These are phyloP conservation scores for Scutellaria galericulata DNA, from an alignment of 257 asterid species.

Conservation along the genomic window DNA sequence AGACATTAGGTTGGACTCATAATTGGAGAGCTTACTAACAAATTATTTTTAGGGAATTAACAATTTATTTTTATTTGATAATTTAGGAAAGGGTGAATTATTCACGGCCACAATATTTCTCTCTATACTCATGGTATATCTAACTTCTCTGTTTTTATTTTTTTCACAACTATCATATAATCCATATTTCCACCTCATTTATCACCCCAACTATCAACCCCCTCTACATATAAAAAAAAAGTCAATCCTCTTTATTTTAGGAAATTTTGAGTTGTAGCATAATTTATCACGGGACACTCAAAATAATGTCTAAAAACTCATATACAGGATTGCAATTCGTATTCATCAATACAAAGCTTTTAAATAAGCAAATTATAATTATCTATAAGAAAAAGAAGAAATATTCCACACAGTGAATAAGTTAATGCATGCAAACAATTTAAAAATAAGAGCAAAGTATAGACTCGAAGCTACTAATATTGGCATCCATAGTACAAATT, in stretches of 20 bases:
- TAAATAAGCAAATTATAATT: constrained; percentile 11
- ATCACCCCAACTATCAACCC: too few species aligned
- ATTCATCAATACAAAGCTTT: constrained; percentile 16
- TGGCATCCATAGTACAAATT: constrained; percentile 6
- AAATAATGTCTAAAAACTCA: constrained; percentile 21
- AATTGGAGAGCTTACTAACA: too few species aligned
- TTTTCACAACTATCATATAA: too few species aligned
- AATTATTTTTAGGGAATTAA: too few species aligned
- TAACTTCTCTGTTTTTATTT: too few species aligned
- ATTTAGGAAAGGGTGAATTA: too few species aligned
- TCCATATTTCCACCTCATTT: too few species aligned
- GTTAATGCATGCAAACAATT: neutral
- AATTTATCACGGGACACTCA: constrained; percentile 10
- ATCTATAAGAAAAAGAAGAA: constrained; percentile 11
- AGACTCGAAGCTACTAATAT: constrained; percentile 15
- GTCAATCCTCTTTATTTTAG: neutral
- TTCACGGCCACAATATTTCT: too few species aligned
- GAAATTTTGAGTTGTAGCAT: neutral
- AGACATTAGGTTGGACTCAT: too few species aligned
- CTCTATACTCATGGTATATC: too few species aligned
- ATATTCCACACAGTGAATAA: constrained; percentile 5
- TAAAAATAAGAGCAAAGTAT: neutral
- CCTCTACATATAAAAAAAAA: too few species aligned
- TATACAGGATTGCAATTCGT: neutral
- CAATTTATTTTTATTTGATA: too few species aligned